These are phyloP conservation scores for Vigna angularis DNA, from an alignment of 306 rosid species.

Conservation along the genomic window DNA sequence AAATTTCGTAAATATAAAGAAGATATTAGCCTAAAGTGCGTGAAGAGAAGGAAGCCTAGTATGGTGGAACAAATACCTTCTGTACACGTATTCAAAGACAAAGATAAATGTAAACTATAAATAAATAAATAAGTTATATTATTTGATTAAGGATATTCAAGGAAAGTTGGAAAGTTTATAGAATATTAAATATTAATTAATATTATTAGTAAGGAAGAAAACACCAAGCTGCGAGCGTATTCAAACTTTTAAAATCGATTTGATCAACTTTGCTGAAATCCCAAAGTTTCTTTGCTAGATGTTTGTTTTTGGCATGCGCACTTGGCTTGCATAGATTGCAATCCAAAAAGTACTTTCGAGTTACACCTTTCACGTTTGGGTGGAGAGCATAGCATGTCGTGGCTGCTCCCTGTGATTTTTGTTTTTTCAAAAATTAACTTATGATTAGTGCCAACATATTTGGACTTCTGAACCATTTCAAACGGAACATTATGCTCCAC, in stretches of 20 bases:
- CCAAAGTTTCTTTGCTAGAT: constrained; percentile 69
- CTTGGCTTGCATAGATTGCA: constrained; percentile 73
- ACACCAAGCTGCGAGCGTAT: constrained; percentile 11
- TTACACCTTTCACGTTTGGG: constrained; percentile 72
- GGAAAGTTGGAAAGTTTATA: too few relatives aligned
- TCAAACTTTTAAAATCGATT: constrained; percentile 52
- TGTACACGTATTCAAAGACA: too few relatives aligned
- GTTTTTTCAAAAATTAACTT: not conserved
- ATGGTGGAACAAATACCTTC: too few relatives aligned
- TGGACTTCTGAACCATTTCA: not conserved
- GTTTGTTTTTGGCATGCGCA: constrained; percentile 52
- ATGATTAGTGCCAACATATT: not conserved
- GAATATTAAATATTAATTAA: too few relatives aligned
- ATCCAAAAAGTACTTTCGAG: constrained; percentile 75
- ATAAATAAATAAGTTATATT: too few relatives aligned
- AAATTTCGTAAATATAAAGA: too few relatives aligned
- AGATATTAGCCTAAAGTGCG: too few relatives aligned
- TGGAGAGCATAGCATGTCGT: constrained; percentile 87
- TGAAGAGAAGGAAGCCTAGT: too few relatives aligned
- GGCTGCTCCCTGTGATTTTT: constrained; percentile 70
- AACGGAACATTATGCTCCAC: not conserved
- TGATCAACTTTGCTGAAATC: constrained; percentile 75
- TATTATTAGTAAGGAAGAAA: not conserved
- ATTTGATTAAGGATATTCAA: too few relatives aligned
- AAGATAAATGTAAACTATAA: too few relatives aligned